phyloP scores from a whole-genome alignment of 352 stramenopile genomes.

The Pythium phragmitis region DNA sequence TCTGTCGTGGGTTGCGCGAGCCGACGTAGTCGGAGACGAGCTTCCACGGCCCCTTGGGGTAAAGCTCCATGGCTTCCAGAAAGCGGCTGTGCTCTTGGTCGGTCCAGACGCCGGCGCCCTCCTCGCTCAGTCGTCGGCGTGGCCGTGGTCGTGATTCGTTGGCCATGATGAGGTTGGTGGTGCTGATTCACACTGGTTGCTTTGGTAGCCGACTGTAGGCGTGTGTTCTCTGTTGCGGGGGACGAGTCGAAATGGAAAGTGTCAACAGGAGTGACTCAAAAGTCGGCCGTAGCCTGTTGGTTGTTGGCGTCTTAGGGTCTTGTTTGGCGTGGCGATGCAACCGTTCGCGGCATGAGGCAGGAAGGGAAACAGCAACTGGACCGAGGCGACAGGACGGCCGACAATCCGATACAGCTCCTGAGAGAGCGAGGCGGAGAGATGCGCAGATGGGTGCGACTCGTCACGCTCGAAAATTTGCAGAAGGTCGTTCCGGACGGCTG shows the following conservation, averaged over 20 bases:
- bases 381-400: slow-evolving; percentile 17
- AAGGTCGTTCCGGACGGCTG: slow-evolving; percentile 20
- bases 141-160: slow-evolving; percentile 17
- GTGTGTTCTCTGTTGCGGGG: not conserved
- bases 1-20: slow-evolving; percentile 30
- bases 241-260: slow-evolving; percentile 17
- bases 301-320: not conserved
- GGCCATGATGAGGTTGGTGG: slow-evolving; percentile 7
- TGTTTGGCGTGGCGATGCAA: slow-evolving; percentile 8
- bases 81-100: slow-evolving; percentile 37
- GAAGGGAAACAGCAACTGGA: slow-evolving; percentile 12
- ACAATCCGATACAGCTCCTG: not conserved
- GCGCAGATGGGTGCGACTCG: slow-evolving; percentile 15
- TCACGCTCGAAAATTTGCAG: slow-evolving; percentile 33
- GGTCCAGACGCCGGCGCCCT: slow-evolving; percentile 32
- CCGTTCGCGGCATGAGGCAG: slow-evolving; percentile 14
- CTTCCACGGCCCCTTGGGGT: slow-evolving; percentile 39
- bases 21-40: slow-evolving; percentile 32
- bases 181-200: not conserved
- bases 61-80: slow-evolving; percentile 35
- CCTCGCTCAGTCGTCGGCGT: slow-evolving; percentile 24
- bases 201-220: not conserved
- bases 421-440: slow-evolving; percentile 2
- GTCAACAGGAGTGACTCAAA: slow-evolving; percentile 7
- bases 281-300: not conserved